These are phyloP conservation scores for Blepharisma stoltei DNA, from an alignment of 73 alveolate species.

Conservation along the genomic window DNA sequence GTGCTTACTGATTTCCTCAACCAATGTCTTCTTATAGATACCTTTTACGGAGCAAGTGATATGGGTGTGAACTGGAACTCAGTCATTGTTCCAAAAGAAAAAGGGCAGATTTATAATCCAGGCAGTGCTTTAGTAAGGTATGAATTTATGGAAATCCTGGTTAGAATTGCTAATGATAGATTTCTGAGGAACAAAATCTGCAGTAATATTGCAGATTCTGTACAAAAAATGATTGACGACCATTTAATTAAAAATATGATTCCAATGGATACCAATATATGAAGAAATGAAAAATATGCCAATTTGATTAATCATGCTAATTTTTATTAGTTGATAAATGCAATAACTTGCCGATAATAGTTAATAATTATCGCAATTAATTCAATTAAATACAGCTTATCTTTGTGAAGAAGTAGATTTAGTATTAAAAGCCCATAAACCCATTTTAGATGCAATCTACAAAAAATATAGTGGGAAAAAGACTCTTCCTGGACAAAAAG, in stretches of 20 bases:
- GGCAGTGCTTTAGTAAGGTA: conserved; percentile 53
- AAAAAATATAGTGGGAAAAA: conserved; percentile 58
- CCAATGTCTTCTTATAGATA: conserved; percentile 23
- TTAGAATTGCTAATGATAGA: conserved; percentile 49
- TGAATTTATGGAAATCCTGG: conserved; percentile 49
- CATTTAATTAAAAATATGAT: not conserved
- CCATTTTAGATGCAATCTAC: conserved; percentile 27
- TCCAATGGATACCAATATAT: too few relatives aligned
- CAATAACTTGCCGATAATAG: too few relatives aligned
- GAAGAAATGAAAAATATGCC: too few relatives aligned
- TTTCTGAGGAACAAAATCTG: conserved; percentile 32
- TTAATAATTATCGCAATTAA: too few relatives aligned
- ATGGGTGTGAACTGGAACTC: conserved; percentile 22
- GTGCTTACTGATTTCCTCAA: conserved; percentile 16
- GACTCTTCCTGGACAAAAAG: conserved; percentile 47
- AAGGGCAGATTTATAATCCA: conserved; percentile 50
- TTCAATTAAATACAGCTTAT: too few relatives aligned
- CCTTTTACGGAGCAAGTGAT: not conserved
- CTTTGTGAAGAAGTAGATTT: conserved; percentile 22
- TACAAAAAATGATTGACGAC: not conserved
- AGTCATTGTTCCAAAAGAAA: conserved; percentile 21
- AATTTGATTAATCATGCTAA: too few relatives aligned
- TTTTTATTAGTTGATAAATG: too few relatives aligned
- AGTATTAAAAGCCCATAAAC: conserved; percentile 34
- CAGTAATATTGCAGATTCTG: not conserved